Evolutionary conservation across 176 grass and related monocot genomes (phyloP).

Genomic region (Coix lacrymajobi): DNA sequence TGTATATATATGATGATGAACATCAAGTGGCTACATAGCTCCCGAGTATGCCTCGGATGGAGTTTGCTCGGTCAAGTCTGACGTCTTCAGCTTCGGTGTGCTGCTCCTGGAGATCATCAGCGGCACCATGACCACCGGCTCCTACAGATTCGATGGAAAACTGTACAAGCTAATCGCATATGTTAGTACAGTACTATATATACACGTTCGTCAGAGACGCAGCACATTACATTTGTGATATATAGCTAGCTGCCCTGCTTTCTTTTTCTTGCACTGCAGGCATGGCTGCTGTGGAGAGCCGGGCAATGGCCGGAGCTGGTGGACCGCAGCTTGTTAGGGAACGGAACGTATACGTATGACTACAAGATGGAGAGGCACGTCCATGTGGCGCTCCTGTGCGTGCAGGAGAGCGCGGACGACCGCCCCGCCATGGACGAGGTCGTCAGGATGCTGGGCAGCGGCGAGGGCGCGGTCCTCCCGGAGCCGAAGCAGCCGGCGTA

Average conservation of each 20-base stretch:
- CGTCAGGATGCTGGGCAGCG: slow-evolving; percentile 24
- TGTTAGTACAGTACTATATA: background rate
- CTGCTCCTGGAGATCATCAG: slow-evolving; percentile 47
- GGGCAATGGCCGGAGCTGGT: slow-evolving; percentile 27
- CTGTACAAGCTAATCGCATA: slow-evolving; percentile 6
- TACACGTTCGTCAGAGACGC: background rate
- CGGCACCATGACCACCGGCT: slow-evolving; percentile 3
- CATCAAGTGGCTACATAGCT: slow-evolving; percentile 45
- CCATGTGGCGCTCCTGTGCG: slow-evolving; percentile 42
- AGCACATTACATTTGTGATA: background rate
- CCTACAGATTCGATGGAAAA: background rate
- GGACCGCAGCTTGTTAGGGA: background rate
- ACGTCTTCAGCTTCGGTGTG: slow-evolving; percentile 55
- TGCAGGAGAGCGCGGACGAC: slow-evolving; percentile 40
- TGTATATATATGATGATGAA: background rate
- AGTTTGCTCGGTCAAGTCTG: slow-evolving; percentile 38
- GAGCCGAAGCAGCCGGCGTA: slow-evolving; percentile 8
- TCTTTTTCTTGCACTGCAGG: slow-evolving; percentile 2
- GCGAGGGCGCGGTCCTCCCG: background rate
- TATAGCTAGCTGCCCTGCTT: background rate
- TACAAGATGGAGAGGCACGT: slow-evolving; percentile 11
- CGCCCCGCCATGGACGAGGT: slow-evolving; percentile 32
- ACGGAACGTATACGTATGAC: background rate
- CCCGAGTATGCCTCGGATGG: slow-evolving; percentile 48
- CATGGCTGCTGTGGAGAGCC: slow-evolving; percentile 32